These are phyloP conservation scores for Triticum timopheevii DNA, from an alignment of 176 grass and related monocot genomes.

Conservation along the genomic window DNA sequence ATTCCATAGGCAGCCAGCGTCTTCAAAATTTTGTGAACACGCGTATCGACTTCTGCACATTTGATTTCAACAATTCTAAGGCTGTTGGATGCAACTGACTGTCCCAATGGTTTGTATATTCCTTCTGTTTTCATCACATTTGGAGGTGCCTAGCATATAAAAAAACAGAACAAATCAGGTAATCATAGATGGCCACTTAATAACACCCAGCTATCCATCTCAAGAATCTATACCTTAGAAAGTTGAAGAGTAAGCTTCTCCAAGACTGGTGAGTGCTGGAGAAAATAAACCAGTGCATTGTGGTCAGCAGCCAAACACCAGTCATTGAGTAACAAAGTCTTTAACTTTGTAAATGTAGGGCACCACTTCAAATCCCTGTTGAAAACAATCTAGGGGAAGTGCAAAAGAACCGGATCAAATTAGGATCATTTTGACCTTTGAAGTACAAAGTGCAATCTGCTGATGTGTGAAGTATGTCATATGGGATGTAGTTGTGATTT, in stretches of 20 bases:
- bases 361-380: background rate
- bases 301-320: conserved; percentile 7
- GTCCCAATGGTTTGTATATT: background rate
- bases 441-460: background rate
- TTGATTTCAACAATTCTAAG: background rate
- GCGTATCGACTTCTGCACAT: background rate
- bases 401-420: background rate
- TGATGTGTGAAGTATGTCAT: background rate
- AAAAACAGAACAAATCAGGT: background rate
- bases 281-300: background rate
- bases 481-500: no score
- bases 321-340: background rate
- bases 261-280: background rate
- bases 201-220: background rate
- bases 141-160: background rate
- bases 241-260: background rate
- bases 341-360: conserved; percentile 8
- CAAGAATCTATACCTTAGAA: background rate
- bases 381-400: background rate
- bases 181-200: background rate
- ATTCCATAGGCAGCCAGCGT: background rate
- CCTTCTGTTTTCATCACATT: background rate
- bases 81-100: background rate
- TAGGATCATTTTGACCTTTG: background rate
- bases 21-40: background rate